These are phyloP conservation scores for Apiospora rasikravindrae DNA, from an alignment of 2,329 filamentous ascomycete genomes.

Conservation along the genomic window DNA sequence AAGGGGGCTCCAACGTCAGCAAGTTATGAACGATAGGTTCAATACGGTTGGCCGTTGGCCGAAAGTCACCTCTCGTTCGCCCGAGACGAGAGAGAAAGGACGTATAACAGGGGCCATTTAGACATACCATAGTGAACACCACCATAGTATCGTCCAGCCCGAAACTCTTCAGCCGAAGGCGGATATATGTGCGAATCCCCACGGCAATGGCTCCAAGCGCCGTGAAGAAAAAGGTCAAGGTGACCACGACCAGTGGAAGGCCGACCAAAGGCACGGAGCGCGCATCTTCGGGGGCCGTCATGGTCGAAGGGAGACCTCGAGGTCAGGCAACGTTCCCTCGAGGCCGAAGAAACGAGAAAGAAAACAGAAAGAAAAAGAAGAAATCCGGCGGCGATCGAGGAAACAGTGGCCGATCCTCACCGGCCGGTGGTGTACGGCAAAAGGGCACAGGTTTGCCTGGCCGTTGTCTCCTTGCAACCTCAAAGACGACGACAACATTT, in stretches of 20 bases:
- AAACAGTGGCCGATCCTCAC: background rate
- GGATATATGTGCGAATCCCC: constrained; percentile 19
- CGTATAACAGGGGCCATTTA: background rate
- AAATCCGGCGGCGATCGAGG: too few relatives aligned
- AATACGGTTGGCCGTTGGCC: too few relatives aligned
- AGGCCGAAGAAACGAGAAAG: too few relatives aligned
- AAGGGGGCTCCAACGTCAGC: background rate
- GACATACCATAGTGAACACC: constrained; percentile 21
- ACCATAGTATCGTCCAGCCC: constrained; percentile 25
- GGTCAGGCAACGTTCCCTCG: too few relatives aligned
- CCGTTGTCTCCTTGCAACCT: too few relatives aligned
- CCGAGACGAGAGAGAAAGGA: too few relatives aligned
- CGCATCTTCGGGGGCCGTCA: background rate
- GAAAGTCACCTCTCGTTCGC: too few relatives aligned
- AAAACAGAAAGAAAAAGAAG: too few relatives aligned
- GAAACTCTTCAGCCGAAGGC: constrained; percentile 14
- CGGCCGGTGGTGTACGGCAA: too few relatives aligned
- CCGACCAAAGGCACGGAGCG: background rate
- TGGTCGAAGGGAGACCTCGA: background rate
- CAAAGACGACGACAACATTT: too few relatives aligned
- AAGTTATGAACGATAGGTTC: background rate
- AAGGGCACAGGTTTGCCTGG: too few relatives aligned
- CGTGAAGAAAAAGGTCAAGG: background rate
- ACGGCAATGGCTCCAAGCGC: constrained; percentile 17
- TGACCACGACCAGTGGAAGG: background rate